Evolutionary conservation across 805 yeast genomes (phyloP).

Genomic region (Hanseniaspora valbyensis): DNA sequence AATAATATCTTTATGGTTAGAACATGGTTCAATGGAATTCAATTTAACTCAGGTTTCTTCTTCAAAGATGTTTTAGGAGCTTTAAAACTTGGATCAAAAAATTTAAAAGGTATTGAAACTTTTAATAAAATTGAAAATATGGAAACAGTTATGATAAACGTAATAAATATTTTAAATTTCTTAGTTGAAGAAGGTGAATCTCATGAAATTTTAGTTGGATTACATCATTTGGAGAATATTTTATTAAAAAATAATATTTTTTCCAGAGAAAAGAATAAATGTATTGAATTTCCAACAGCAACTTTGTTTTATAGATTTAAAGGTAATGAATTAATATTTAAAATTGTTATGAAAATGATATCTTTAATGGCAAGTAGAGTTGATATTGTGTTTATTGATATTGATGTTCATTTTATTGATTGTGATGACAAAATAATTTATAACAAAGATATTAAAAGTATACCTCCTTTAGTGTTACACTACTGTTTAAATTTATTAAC

Average conservation of each 20-base stretch:
- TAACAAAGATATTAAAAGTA: not conserved
- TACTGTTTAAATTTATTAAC: not conserved
- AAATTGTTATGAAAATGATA: not conserved
- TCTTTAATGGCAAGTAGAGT: not conserved
- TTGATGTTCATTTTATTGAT: too few species aligned
- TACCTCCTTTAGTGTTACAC: not conserved
- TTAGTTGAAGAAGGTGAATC: conserved; percentile 19
- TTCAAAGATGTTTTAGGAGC: conserved; percentile 37
- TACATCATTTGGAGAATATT: not conserved
- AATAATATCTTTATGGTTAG: conserved; percentile 32
- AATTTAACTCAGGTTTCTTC: conserved; percentile 34
- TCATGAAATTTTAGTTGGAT: not conserved
- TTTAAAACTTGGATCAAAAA: conserved; percentile 34
- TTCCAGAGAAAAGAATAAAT: not conserved
- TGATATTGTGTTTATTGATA: not conserved
- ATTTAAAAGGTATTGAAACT: conserved; percentile 27
- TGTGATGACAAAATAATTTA: not conserved
- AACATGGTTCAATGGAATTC: conserved; percentile 39
- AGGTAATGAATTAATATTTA: not conserved
- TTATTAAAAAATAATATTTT: not conserved
- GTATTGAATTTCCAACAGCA: not conserved
- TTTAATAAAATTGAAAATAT: conserved; percentile 35
- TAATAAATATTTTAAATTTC: conserved; percentile 25
- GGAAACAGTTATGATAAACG: conserved; percentile 25
- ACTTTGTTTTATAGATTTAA: not conserved